Evolutionary conservation across 106 monocot genomes (phyloP), one percentile per base, ranked within the genome.

Genomic region (Dioscorea alata): DNA sequence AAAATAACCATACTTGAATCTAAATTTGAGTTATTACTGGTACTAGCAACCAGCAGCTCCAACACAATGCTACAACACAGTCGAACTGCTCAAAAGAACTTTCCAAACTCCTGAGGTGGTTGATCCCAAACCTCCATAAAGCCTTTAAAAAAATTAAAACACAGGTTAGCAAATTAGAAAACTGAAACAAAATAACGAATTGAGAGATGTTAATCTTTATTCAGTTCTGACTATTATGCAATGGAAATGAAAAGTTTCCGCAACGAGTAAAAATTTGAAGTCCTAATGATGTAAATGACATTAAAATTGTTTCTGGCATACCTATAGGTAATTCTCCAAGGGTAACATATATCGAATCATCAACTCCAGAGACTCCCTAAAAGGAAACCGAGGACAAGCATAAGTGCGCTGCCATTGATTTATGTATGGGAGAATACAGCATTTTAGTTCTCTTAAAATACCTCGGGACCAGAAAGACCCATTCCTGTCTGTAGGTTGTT

Each of bases 121-220:
- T 85, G 85, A 66, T 85, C 89, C 89, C 85, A 89, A 21, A 82
- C 86, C 60, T 75, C 86, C 85, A 89, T 81, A 73, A 88, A 88
- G 17, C 88, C 84, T 88, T 49, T 15, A 83, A 60, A 73, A 10
- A 35, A 19, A 19, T 20, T 24, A 63, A 22, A 50, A 13, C 20
- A 59, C 4, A 48, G 28, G 2, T 28, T 3, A 50, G 6, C 17
- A 71, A 21, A 61, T 21, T 69, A 60, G 12, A 33, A 62, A 62
- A 54, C 2, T 42, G 5, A 42, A 42, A 42, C 9, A 42, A 42
- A 42, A 42, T 42, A 42, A 8, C 42, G 5, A 42, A 42, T 10
- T 42, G 42, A 42, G 42, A 42, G 42, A 42, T 42, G 42, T 42
- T 42, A 1, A 42, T 42, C 42, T 8, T 42, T 42, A 42, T 42